Percentiles rank a stretch among this genome's conserved stretches.
These are phyloP conservation scores for Moesziomyces sp. DNA, from an alignment of 1,284 basidiomycete genomes.

Conservation along the genomic window DNA sequence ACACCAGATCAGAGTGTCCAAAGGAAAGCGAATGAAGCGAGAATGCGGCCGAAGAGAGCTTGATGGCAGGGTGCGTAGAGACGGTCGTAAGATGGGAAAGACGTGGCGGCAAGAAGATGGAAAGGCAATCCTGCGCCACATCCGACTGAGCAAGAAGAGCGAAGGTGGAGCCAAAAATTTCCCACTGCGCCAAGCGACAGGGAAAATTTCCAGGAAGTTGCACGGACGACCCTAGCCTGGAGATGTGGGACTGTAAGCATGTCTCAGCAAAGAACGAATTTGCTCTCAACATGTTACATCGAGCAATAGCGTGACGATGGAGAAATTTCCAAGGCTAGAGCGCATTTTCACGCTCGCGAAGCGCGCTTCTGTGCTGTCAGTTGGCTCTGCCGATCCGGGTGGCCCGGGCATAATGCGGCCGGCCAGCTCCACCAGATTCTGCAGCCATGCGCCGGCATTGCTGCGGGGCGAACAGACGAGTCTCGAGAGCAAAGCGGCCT, in stretches of 20 bases:
- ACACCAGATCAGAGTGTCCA: neutral
- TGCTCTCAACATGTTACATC: constrained; percentile 1
- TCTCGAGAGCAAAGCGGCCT: neutral
- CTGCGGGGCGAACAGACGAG: neutral
- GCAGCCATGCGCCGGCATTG: neutral
- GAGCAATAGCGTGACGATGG: neutral
- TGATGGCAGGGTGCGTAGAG: neutral
- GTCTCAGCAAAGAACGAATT: constrained; percentile 10
- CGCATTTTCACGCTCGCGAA: constrained; percentile 36
- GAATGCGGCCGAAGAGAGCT: neutral
- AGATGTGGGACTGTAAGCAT: constrained; percentile 17
- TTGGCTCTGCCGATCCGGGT: constrained; percentile 23
- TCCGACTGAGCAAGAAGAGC: neutral
- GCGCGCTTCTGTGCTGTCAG: neutral
- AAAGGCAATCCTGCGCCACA: too few species aligned
- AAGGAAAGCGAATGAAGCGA: too few species aligned
- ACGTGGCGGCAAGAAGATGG: too few species aligned
- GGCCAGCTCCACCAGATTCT: constrained; percentile 4
- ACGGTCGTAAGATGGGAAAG: too few species aligned
- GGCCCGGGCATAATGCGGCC: constrained; percentile 21
- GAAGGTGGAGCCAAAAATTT: constrained; percentile 20
- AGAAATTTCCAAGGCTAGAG: neutral
- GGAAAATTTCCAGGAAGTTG: constrained; percentile 21
- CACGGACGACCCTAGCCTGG: neutral
- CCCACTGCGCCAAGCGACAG: neutral